Evolutionary conservation across 2,329 filamentous ascomycete genomes (phyloP), one percentile per base, ranked within the genome.

Genomic region (Colletotrichum sp.): DNA sequence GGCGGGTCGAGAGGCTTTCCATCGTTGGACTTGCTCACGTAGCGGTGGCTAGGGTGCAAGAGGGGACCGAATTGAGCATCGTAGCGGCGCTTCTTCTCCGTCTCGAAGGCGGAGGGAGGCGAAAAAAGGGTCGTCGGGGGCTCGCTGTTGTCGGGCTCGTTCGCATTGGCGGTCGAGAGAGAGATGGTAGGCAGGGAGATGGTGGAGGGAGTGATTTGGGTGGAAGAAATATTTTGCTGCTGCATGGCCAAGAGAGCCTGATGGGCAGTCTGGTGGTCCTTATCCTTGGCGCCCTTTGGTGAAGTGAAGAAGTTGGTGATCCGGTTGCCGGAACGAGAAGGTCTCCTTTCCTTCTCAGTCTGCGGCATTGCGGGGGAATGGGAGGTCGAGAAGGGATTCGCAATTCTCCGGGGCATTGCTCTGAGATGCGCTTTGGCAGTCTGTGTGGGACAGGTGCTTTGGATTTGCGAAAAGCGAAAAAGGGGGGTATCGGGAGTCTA

Each of bases 61-160:
- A 98, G 89, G 18, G 96, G 96, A 14, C 94, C 97, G 81, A 98
- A 99, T 82, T 98, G 96, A 43, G 96, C 94, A 81, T 98, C 95
- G 80, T 93, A 91, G 82, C 92, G 93, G 74, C 93, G 93, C 83
- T 95, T 90, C 77, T 91, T 91, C 76, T 93, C 92, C 62, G 93
- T 90, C 85, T 98, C 96, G 82, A 94, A 94, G n/a, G 93, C 93
- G 9, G 95, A 94, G 73, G 95, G 94, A 34, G 97, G 96, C 81
- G 96, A 92, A 85, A 98, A 98, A 66, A 98, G 92, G 10, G 91
- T 89, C 13, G 92, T 98, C 16, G 94, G 89, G 64, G 93, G 89
- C 80, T 98, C 94, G 83, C 92, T 92, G 82, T 91, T 93, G 83
- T 92, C 91, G 70, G 85, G 85, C 89, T 97, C 90, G 80, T 95